These are phyloP conservation scores for Phytophthora sojae DNA, from an alignment of 352 stramenopile species.

Conservation along the genomic window DNA sequence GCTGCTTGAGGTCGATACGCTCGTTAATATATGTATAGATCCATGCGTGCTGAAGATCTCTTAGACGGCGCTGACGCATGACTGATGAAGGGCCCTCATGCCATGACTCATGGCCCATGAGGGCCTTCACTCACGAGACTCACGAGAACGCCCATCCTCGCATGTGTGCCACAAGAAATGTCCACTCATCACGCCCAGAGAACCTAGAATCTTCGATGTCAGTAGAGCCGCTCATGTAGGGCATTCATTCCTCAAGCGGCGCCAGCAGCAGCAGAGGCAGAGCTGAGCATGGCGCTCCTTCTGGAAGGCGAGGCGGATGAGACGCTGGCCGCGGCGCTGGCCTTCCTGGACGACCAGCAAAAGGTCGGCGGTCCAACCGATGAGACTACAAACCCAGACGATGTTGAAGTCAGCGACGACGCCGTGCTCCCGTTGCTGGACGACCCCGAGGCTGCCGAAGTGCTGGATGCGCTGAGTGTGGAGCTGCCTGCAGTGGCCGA, in stretches of 20 bases:
- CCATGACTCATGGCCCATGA: too few species aligned
- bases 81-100: too few species aligned
- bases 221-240: background rate
- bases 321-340: constrained; percentile 34
- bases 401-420: constrained; percentile 3
- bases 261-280: constrained; percentile 5
- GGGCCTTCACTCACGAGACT: too few species aligned
- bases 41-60: background rate
- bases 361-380: background rate
- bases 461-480: constrained; percentile 35
- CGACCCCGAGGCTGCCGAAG: constrained; percentile 25
- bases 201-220: constrained; percentile 12
- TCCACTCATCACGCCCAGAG: constrained; percentile 18
- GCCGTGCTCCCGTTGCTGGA: constrained; percentile 21
- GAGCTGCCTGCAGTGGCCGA: constrained; percentile 15
- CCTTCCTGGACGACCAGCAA: constrained; percentile 37
- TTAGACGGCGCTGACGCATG: background rate
- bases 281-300: constrained; percentile 33
- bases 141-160: too few species aligned
- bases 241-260: constrained; percentile 25
- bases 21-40: background rate
- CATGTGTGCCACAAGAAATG: constrained; percentile 12
- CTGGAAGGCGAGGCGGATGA: constrained; percentile 37
- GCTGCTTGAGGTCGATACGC: constrained; percentile 7
- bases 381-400: background rate